phyloP scores from a whole-genome alignment of 2,329 filamentous ascomycete species.

The Aureobasidium sp. region DNA sequence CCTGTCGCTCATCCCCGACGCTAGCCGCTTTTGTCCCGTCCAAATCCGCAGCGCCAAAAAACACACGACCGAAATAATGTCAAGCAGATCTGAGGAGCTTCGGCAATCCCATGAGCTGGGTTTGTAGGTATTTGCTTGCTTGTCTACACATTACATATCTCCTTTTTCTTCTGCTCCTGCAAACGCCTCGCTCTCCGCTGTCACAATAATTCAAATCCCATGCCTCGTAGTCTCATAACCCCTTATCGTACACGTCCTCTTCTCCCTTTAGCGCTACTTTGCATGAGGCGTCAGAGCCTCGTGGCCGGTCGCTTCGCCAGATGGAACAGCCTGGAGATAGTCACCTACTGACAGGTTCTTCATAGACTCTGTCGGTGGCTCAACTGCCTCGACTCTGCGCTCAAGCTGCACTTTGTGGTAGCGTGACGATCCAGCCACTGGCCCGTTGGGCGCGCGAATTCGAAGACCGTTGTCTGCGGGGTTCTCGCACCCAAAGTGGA shows the following conservation, averaged over 20 bases:
- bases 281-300: not conserved
- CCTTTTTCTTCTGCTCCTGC: not conserved
- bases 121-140: not conserved
- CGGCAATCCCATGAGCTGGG: too few species aligned
- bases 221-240: slow-evolving; percentile 1
- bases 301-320: not conserved
- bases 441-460: slow-evolving; percentile 19
- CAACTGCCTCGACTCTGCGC: not conserved
- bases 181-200: slow-evolving; percentile 5
- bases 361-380: slow-evolving; percentile 4
- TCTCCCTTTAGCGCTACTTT: not conserved
- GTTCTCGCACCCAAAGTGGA: slow-evolving; percentile 24
- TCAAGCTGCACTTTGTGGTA: slow-evolving; percentile 2
- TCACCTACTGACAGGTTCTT: not conserved
- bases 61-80: not conserved
- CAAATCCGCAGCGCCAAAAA: not conserved
- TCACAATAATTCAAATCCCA: not conserved
- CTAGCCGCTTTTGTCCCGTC: not conserved
- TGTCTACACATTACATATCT: not conserved
- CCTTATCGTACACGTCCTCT: not conserved
- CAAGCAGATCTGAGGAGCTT: not conserved
- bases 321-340: not conserved
- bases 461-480: slow-evolving; percentile 21
- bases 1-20: not conserved
- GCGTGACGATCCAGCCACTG: slow-evolving; percentile 20